Conservation (phyloP, 257 asterid species). For the Asclepias syriaca region DNA sequence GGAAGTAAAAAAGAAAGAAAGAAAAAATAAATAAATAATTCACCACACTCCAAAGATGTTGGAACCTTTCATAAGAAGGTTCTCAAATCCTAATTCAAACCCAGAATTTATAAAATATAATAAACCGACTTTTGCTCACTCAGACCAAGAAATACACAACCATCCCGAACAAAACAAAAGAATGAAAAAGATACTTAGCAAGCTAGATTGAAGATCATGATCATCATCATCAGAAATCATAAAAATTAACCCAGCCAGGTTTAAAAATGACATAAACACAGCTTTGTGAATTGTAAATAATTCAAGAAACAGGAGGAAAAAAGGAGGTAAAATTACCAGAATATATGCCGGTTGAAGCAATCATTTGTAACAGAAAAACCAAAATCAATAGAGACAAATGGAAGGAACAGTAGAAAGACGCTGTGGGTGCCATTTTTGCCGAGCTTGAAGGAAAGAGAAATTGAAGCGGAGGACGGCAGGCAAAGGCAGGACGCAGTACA, state of each 20-base stretch:
- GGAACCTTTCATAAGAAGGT: background rate
- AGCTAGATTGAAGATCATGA: background rate
- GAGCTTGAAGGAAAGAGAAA: background rate
- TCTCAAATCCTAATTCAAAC: background rate
- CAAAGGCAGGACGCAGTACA: background rate
- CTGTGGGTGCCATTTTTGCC: constrained; percentile 5
- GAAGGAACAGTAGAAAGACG: background rate
- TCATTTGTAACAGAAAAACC: background rate
- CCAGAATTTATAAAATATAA: background rate
- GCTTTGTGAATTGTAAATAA: background rate
- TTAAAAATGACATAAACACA: background rate
- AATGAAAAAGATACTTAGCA: background rate
- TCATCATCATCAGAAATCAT: background rate
- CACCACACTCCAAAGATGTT: background rate
- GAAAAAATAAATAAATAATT: background rate
- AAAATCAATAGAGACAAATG: background rate
- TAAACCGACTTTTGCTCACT: background rate
- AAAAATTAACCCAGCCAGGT: background rate
- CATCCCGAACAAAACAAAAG: background rate
- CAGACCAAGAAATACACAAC: background rate
- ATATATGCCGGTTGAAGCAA: background rate
- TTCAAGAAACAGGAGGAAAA: background rate
- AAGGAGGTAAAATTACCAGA: background rate
- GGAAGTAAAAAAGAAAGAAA: background rate
- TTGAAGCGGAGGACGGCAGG: constrained; percentile 4